phyloP scores from a whole-genome alignment of 805 yeast genomes.

The Candida qinlingensis region DNA sequence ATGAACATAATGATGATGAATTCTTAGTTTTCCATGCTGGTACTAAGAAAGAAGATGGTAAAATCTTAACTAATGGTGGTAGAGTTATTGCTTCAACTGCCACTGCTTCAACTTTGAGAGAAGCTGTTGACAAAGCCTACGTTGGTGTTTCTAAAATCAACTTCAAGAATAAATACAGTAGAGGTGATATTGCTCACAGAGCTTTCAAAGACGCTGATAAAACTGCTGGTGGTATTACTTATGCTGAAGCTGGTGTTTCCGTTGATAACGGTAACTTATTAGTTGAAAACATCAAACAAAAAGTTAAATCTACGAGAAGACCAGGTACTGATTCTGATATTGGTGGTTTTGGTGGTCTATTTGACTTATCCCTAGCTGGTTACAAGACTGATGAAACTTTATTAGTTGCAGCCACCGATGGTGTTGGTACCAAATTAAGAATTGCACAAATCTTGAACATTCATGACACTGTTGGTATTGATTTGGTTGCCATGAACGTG shows the following conservation, averaged over 20 bases:
- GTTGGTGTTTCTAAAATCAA: constrained; percentile 72
- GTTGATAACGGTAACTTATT: constrained; percentile 91
- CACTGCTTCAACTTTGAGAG: constrained; percentile 64
- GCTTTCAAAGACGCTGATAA: constrained; percentile 63
- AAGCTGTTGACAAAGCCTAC: constrained; percentile 83
- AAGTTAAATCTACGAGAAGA: constrained; percentile 89
- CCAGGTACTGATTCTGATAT: constrained; percentile 97
- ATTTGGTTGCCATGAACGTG: constrained; percentile 98
- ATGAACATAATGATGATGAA: constrained; percentile 32
- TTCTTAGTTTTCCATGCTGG: constrained; percentile 95
- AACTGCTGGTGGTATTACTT: constrained; percentile 53
- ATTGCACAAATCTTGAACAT: constrained; percentile 86
- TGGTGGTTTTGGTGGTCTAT: constrained; percentile 98
- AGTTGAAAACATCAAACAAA: constrained; percentile 84
- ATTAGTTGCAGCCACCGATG: constrained; percentile 96
- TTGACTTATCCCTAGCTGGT: constrained; percentile 86
- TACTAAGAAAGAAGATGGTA: constrained; percentile 55
- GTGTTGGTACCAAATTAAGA: constrained; percentile 96
- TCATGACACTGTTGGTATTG: constrained; percentile 98
- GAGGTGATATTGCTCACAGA: constrained; percentile 93
- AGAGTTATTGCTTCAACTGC: constrained; percentile 96
- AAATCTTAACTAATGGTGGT: constrained; percentile 85
- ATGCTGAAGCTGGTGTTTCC: constrained; percentile 95
- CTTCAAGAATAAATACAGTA: constrained; percentile 72
- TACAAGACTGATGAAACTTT: constrained; percentile 69